phyloP scores from a whole-genome alignment of 1,284 basidiomycete species.

The Ganoderma resinaceum region DNA sequence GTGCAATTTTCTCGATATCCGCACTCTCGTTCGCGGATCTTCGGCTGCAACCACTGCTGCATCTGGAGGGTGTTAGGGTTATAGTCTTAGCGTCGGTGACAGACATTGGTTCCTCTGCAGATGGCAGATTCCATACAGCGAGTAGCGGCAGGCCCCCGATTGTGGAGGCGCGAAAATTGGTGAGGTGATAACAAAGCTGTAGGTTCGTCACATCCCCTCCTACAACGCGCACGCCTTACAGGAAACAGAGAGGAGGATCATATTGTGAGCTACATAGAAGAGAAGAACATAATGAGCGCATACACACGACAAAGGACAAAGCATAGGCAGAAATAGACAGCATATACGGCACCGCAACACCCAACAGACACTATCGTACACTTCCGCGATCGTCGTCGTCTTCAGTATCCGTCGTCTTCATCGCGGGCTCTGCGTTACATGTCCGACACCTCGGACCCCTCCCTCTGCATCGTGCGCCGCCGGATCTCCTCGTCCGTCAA shows the following conservation, averaged over 20 bases:
- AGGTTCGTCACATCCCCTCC: too few species aligned
- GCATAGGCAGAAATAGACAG: neutral
- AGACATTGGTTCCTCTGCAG: too few species aligned
- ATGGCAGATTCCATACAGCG: too few species aligned
- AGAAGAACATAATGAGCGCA: neutral
- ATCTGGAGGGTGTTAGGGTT: too few species aligned
- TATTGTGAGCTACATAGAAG: neutral
- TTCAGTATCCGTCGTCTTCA: neutral
- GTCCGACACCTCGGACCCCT: neutral
- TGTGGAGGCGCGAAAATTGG: too few species aligned
- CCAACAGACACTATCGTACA: neutral
- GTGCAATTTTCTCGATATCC: too few species aligned
- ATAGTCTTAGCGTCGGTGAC: too few species aligned
- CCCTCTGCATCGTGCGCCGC: neutral
- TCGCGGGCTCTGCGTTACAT: neutral
- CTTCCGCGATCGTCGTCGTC: neutral
- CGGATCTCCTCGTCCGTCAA: slow-evolving; percentile 12
- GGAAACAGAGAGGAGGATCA: neutral
- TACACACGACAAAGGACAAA: neutral
- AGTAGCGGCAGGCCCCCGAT: too few species aligned
- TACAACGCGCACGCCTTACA: neutral
- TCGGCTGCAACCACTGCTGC: too few species aligned
- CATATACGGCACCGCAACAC: neutral
- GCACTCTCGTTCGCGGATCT: too few species aligned
- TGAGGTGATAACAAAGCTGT: too few species aligned